phyloP scores from a whole-genome alignment of 2,329 filamentous ascomycete genomes.

The Diplocarpon rosae region DNA sequence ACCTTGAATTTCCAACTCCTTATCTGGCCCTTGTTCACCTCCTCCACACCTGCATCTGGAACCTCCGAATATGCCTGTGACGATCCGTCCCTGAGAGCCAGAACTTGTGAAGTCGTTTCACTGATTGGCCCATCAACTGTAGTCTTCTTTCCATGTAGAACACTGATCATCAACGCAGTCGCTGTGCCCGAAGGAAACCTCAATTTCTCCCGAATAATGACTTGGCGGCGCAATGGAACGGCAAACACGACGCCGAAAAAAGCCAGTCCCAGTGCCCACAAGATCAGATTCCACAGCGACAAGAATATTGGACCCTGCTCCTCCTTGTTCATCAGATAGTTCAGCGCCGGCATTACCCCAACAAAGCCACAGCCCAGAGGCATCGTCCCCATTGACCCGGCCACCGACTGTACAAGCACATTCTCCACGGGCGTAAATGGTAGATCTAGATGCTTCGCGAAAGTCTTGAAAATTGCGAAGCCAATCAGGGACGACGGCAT shows the following conservation, averaged over 20 bases:
- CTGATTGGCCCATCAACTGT: constrained; percentile 11
- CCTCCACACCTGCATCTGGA: constrained; percentile 18
- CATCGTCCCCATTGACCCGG: constrained; percentile 93
- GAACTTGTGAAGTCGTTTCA: background rate
- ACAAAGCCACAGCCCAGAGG: constrained; percentile 92
- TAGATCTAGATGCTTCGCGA: constrained; percentile 60
- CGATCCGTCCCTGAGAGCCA: background rate
- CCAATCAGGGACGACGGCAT: constrained; percentile 94
- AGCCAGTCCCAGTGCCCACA: constrained; percentile 88
- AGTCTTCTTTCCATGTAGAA: constrained; percentile 60
- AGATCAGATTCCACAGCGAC: constrained; percentile 62
- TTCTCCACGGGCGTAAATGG: constrained; percentile 95
- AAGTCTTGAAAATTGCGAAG: constrained; percentile 80
- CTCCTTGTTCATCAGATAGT: constrained; percentile 66
- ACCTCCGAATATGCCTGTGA: constrained; percentile 3
- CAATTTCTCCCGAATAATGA: constrained; percentile 84
- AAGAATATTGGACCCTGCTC: constrained; percentile 71
- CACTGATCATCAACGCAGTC: constrained; percentile 83
- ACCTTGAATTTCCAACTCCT: constrained; percentile 27
- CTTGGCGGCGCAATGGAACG: constrained; percentile 78
- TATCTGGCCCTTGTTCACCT: constrained; percentile 15
- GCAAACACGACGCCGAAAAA: constrained; percentile 97
- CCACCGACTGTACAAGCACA: constrained; percentile 90
- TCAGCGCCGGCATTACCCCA: constrained; percentile 84
- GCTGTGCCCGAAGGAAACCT: constrained; percentile 95